phyloP scores from a whole-genome alignment of 306 rosid species.

The Casuarina glauca region DNA sequence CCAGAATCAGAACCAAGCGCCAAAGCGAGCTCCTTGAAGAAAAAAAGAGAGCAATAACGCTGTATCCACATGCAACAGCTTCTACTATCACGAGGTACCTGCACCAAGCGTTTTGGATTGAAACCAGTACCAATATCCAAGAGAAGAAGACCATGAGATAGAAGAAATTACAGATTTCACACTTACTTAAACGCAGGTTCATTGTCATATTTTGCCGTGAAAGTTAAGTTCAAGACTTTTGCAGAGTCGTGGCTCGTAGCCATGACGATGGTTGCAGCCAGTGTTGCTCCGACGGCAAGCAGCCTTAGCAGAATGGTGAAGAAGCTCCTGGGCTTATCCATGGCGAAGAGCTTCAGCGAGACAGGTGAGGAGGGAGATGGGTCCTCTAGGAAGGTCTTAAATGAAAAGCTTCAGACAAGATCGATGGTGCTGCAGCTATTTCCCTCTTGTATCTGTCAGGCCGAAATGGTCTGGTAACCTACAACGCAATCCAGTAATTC shows the following conservation, averaged over 20 bases:
- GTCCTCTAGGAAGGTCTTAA: background rate
- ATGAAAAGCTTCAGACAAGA: background rate
- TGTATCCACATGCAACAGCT: constrained; percentile 34
- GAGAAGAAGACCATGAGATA: background rate
- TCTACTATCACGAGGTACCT: constrained; percentile 38
- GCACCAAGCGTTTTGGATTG: background rate
- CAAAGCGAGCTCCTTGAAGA: constrained; percentile 19
- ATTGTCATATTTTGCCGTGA: constrained; percentile 35
- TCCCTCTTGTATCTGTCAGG: background rate
- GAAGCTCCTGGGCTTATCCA: constrained; percentile 29
- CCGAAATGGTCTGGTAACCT: constrained; percentile 25
- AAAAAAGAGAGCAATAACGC: constrained; percentile 27
- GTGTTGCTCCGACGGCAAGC: constrained; percentile 33
- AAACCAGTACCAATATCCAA: background rate
- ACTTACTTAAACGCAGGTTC: constrained; percentile 31
- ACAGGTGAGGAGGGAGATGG: background rate
- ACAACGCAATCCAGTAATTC: background rate
- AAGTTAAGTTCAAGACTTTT: constrained; percentile 30
- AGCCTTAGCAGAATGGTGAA: constrained; percentile 33
- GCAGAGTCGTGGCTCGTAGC: constrained; percentile 35
- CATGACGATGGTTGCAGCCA: constrained; percentile 27
- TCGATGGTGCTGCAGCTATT: background rate
- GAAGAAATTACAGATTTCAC: background rate
- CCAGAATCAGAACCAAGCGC: constrained; percentile 25
- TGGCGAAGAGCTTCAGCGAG: background rate